Base-by-base conservation (phyloP, 768 basidiomycete species). In the Tulasnella sp. region DNA sequence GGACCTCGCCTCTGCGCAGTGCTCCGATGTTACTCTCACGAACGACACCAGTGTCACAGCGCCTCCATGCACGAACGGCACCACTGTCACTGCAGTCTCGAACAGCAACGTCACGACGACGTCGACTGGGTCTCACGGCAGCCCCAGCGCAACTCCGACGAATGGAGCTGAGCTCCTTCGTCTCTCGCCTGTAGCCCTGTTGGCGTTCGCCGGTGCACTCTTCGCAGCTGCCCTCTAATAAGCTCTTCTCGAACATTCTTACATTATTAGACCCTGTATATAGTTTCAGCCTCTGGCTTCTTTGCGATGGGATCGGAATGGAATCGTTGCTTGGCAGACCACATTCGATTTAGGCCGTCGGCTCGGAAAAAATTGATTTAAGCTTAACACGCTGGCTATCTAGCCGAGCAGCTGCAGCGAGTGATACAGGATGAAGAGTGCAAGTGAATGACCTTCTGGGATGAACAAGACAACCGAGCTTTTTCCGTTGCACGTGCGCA, bases 21-120 rank as follows among this genome's bases (percentile, higher is more conserved):
- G 77, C 42, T 46, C 77, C 24, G 77, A 78, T 28, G 77, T 78
- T 28, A 78, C 77, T 20, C 77, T 78, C 50, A 78, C 77, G 20
- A 64, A 40, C 58, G 50, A 54, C 22, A 40, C 76, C 22, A 42
- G 41, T 28, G 42, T 78, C 28, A 78, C 77, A 9, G 34, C 77
- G 18, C 77, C 77, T 28, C 34, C 77, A 6, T 78, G 77, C 60
- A 60, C 54, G 9, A 78, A 78, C 64, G 60, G 54, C 20, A 58
- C 77, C 34, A 78, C 77, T 8, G 41, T 78, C 5, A 42, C 60
- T 12, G 77, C 58, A 8, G 58, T 60, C 50, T 78, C 77, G 58
- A 60, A 5, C 20, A 60, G 8, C 37, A 58, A 78, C 48, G 9
- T 9, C 20, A 5, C 76, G 7, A 76, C 76, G 42, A 44, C 76